These are phyloP conservation scores for Populus ilicifolia DNA, from an alignment of 345 rosid genomes.

Conservation along the genomic window DNA sequence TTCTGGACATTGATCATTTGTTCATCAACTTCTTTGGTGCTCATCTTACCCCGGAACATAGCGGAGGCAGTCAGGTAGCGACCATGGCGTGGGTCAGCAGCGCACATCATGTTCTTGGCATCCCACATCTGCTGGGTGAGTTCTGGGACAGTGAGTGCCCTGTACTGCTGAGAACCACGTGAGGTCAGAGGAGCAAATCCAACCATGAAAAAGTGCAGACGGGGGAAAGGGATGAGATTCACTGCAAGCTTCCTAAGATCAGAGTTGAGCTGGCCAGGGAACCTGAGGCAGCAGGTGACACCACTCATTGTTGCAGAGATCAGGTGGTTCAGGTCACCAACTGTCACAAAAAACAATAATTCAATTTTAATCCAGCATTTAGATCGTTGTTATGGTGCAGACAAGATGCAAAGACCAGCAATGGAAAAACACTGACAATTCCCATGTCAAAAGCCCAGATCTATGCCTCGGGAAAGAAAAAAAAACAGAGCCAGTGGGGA, in stretches of 20 bases:
- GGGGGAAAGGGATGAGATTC: slow-evolving; percentile 23
- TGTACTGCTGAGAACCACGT: slow-evolving; percentile 21
- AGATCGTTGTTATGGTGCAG: neutral
- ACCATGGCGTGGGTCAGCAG: slow-evolving; percentile 10
- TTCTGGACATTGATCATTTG: neutral
- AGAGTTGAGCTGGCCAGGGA: slow-evolving; percentile 24
- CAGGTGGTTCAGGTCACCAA: slow-evolving; percentile 22
- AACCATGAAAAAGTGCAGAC: slow-evolving; percentile 13
- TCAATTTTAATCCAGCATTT: neutral
- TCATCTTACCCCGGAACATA: slow-evolving; percentile 16
- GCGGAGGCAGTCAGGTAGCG: slow-evolving; percentile 7
- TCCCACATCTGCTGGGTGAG: slow-evolving; percentile 26
- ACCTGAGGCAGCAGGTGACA: slow-evolving; percentile 21
- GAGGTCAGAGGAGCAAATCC: slow-evolving; percentile 9
- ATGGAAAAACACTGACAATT: neutral
- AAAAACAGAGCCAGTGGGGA: neutral
- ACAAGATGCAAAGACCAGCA: neutral
- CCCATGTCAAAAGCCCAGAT: too few species aligned
- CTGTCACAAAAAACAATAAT: neutral
- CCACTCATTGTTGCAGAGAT: slow-evolving; percentile 26
- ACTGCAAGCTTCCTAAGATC: slow-evolving; percentile 22
- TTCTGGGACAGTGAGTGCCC: slow-evolving; percentile 19
- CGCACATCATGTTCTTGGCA: slow-evolving; percentile 27
- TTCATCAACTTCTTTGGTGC: neutral
- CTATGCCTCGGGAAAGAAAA: too few species aligned